Evolutionary conservation across 129 eudicot species (phyloP).

Genomic region (Oenanthe sinensis): DNA sequence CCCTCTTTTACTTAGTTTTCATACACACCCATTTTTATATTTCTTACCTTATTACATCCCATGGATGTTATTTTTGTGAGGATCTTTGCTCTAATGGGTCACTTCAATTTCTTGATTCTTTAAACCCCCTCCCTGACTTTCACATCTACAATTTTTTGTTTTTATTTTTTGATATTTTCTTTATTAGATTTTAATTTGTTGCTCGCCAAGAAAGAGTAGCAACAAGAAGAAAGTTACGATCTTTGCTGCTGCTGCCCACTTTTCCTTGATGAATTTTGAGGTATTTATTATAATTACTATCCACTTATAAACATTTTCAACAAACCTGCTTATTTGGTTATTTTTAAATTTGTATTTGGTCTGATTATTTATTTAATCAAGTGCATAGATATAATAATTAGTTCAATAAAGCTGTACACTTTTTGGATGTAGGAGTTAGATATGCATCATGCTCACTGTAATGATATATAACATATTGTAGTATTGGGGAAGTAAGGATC

Average conservation of each 20-base stretch:
- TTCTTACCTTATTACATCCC: too few species aligned
- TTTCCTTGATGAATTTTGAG: background rate
- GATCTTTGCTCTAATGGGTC: background rate
- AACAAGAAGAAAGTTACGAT: background rate
- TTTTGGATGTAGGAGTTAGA: background rate
- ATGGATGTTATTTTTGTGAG: background rate
- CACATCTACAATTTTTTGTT: too few species aligned
- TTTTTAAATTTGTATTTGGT: rapidly evolving
- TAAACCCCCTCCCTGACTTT: background rate
- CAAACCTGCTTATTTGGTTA: background rate
- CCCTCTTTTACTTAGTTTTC: too few species aligned
- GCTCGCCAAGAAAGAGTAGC: background rate
- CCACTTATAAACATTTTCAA: background rate
- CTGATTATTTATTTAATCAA: background rate
- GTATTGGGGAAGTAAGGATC: too few species aligned
- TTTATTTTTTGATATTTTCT: too few species aligned
- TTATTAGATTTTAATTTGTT: background rate
- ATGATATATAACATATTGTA: too few species aligned
- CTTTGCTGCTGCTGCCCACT: background rate
- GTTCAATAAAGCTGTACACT: background rate
- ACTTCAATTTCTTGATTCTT: background rate
- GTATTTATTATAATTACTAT: background rate
- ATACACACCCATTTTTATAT: too few species aligned
- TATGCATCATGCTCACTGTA: too few species aligned
- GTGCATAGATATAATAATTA: background rate